Evolutionary conservation across 257 asterid genomes (phyloP).

Genomic region (Nicotiana tomentosiformis): DNA sequence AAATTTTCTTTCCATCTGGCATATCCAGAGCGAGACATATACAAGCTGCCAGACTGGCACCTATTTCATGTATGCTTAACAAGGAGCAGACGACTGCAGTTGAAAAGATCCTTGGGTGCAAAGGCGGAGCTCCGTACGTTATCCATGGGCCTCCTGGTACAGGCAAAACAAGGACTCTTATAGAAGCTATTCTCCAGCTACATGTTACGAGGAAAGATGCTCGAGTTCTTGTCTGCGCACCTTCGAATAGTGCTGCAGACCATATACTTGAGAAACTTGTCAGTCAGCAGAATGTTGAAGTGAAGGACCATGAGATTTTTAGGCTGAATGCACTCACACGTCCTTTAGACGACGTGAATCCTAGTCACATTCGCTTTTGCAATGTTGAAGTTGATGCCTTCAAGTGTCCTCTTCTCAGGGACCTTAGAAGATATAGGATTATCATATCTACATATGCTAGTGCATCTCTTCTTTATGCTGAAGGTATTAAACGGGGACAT

Average conservation of each 20-base stretch:
- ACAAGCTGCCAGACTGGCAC: constrained; percentile 33
- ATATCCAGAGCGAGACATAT: constrained; percentile 17
- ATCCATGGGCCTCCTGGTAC: constrained; percentile 99
- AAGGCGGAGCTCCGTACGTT: constrained; percentile 75
- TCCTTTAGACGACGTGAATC: constrained; percentile 62
- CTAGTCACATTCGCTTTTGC: constrained; percentile 47
- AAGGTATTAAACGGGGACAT: constrained; percentile 66
- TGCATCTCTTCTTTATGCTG: constrained; percentile 52
- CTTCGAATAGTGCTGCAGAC: constrained; percentile 93
- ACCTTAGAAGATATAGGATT: constrained; percentile 44
- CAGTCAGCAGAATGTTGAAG: constrained; percentile 17
- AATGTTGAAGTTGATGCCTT: constrained; percentile 44
- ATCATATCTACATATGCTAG: constrained; percentile 78
- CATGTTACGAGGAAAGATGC: constrained; percentile 26
- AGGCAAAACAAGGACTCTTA: constrained; percentile 78
- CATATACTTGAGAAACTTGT: constrained; percentile 68
- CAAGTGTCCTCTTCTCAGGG: constrained; percentile 46
- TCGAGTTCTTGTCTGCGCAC: constrained; percentile 81
- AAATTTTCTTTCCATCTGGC: constrained; percentile 62
- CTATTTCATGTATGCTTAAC: constrained; percentile 51
- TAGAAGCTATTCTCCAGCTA: constrained; percentile 81
- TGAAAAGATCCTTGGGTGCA: constrained; percentile 66
- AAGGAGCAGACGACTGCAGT: constrained; percentile 59
- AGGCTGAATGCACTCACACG: constrained; percentile 80
- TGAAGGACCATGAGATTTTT: constrained; percentile 42